Evolutionary conservation across 2,329 filamentous ascomycete genomes (phyloP).

Genomic region (Colletotrichum sp.): DNA sequence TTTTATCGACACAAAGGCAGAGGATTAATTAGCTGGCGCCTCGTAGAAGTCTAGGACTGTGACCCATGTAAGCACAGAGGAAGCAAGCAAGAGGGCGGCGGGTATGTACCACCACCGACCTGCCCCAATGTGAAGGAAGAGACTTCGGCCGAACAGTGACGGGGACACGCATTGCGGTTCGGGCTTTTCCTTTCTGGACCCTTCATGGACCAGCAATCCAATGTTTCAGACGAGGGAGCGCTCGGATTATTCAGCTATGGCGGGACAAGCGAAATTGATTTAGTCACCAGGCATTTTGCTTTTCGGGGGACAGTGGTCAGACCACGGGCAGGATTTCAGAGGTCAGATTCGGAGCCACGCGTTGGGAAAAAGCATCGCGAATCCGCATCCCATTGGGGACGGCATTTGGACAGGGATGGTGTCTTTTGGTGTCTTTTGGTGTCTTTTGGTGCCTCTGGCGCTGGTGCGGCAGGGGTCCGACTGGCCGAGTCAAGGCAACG

Average conservation of each 20-base stretch:
- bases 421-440: neutral
- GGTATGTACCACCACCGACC: neutral
- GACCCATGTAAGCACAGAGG: neutral
- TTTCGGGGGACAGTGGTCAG: neutral
- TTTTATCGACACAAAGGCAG: constrained; percentile 4
- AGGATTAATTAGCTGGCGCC: neutral
- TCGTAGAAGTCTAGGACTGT: neutral
- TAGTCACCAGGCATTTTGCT: neutral
- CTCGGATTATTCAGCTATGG: constrained; percentile 6
- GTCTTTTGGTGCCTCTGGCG: neutral
- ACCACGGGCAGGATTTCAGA: neutral
- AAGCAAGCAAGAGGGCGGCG: neutral
- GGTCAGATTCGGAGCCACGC: neutral
- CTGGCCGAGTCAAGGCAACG: constrained; percentile 7
- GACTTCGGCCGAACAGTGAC: neutral
- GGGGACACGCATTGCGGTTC: neutral
- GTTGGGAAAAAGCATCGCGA: neutral
- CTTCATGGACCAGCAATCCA: neutral
- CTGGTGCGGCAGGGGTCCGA: constrained; percentile 1
- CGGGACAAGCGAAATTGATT: constrained; percentile 2
- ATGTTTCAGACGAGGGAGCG: constrained; percentile 18
- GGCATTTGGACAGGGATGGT: neutral
- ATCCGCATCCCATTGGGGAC: neutral
- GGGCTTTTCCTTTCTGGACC: neutral
- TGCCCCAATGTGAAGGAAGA: neutral